Conservation (phyloP, 164 flowering plant species). For the Chimonanthus salicifolius region DNA sequence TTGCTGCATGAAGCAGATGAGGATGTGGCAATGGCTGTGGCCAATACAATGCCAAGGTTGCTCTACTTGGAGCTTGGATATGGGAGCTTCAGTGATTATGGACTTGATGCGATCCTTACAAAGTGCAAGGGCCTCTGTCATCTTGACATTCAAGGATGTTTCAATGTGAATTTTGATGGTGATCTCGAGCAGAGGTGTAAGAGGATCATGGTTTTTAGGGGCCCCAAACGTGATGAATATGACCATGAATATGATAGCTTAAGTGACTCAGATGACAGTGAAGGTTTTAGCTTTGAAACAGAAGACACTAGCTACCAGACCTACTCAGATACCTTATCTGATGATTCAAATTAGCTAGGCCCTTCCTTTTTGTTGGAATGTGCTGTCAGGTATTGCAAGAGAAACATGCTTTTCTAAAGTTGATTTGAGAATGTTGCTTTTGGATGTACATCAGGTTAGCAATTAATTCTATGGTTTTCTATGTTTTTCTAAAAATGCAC, state of each 20-base stretch:
- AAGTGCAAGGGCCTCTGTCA: slow-evolving; percentile 34
- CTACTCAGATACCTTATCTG: not conserved
- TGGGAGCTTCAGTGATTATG: slow-evolving; percentile 26
- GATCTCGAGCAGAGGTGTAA: slow-evolving; percentile 14
- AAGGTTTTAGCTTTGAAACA: not conserved
- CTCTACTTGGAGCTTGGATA: slow-evolving; percentile 63
- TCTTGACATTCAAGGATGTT: slow-evolving; percentile 65
- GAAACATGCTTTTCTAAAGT: not conserved
- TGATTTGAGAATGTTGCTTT: not conserved
- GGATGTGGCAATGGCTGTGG: slow-evolving; percentile 68
- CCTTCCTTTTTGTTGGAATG: not conserved
- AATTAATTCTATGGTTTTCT: not conserved
- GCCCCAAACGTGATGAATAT: slow-evolving; percentile 19
- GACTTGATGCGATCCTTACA: slow-evolving; percentile 25
- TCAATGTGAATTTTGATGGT: slow-evolving; percentile 42
- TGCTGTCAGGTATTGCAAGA: not conserved
- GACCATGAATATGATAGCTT: not conserved
- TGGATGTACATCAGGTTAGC: not conserved
- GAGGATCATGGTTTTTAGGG: slow-evolving; percentile 20
- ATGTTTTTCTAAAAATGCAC: not conserved
- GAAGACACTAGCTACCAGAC: not conserved
- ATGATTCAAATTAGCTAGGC: not conserved
- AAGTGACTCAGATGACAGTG: slow-evolving; percentile 12
- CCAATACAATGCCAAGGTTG: slow-evolving; percentile 66
- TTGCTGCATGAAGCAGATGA: slow-evolving; percentile 3